Conservation (phyloP, 768 basidiomycete genomes). For the Suillus sp. region DNA sequence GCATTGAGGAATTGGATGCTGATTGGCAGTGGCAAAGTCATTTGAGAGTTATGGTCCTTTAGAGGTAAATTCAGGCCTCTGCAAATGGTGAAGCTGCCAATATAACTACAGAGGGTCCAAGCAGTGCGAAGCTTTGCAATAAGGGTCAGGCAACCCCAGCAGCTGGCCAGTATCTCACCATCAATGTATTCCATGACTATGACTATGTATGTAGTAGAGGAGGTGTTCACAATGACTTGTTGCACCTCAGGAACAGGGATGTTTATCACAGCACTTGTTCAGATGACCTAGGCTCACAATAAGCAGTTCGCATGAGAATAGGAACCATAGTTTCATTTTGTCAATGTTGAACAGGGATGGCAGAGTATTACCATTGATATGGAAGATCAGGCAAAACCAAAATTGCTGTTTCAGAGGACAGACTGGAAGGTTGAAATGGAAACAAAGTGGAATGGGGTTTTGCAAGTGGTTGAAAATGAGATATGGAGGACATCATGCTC, state of each 20-base stretch:
- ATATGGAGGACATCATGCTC: not conserved
- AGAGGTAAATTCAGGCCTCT: not conserved
- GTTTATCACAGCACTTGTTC: not conserved
- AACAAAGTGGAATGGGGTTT: not conserved
- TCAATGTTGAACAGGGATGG: not conserved
- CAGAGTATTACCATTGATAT: not conserved
- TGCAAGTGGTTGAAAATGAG: not conserved
- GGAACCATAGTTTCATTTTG: not conserved
- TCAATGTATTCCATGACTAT: conserved; percentile 31
- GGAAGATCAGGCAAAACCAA: not conserved
- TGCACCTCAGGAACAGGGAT: conserved; percentile 2
- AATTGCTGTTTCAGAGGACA: not conserved
- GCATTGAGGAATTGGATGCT: too few species aligned
- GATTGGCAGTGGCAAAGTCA: too few species aligned
- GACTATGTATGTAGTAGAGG: not conserved
- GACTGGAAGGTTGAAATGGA: not conserved
- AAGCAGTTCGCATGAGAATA: not conserved
- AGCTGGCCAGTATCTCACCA: conserved; percentile 24
- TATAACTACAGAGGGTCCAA: too few species aligned
- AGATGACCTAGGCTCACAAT: not conserved
- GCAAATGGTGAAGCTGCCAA: conserved; percentile 27
- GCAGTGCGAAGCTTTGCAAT: conserved; percentile 28
- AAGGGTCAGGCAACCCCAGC: conserved; percentile 27
- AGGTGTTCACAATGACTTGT: not conserved
- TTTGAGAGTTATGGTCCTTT: too few species aligned